phyloP scores from a whole-genome alignment of 2,329 filamentous ascomycete species.

The Colletotrichum australisinense region DNA sequence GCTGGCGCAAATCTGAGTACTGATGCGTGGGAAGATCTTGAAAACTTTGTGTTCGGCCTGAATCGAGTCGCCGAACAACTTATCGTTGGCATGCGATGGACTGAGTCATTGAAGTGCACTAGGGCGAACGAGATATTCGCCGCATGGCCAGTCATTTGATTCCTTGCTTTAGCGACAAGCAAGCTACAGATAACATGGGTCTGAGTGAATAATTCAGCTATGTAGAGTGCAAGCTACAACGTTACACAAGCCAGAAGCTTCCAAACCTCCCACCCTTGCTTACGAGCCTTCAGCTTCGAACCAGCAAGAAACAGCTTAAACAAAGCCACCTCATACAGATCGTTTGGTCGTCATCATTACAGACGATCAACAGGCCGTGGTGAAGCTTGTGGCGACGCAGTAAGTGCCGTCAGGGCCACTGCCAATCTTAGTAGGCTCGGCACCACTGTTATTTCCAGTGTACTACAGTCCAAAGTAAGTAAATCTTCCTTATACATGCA shows the following conservation, averaged over 20 bases:
- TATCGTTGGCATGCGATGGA: too few relatives aligned
- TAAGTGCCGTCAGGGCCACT: slow-evolving; percentile 49
- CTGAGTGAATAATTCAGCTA: too few relatives aligned
- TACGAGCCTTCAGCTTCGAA: not conserved
- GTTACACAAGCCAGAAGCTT: not conserved
- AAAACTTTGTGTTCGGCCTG: too few relatives aligned
- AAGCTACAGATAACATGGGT: too few relatives aligned
- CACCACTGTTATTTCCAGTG: slow-evolving; percentile 48
- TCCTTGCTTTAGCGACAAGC: too few relatives aligned
- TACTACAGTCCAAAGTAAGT: slow-evolving; percentile 36
- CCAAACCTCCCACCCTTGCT: too few relatives aligned
- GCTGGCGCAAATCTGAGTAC: too few relatives aligned
- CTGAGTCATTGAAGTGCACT: too few relatives aligned
- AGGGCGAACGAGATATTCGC: too few relatives aligned
- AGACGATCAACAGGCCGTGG: slow-evolving; percentile 29
- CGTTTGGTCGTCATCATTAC: not conserved
- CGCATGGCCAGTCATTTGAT: too few relatives aligned
- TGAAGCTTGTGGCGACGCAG: slow-evolving; percentile 41
- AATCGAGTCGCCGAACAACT: too few relatives aligned
- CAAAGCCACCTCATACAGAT: not conserved
- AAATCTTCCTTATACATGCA: not conserved
- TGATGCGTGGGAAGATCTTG: too few relatives aligned
- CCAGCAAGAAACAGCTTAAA: not conserved
- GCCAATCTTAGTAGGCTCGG: slow-evolving; percentile 51
- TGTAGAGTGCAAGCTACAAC: not conserved